Conservation (phyloP, 306 rosid genomes). For the Glycyrrhiza uralensis region DNA sequence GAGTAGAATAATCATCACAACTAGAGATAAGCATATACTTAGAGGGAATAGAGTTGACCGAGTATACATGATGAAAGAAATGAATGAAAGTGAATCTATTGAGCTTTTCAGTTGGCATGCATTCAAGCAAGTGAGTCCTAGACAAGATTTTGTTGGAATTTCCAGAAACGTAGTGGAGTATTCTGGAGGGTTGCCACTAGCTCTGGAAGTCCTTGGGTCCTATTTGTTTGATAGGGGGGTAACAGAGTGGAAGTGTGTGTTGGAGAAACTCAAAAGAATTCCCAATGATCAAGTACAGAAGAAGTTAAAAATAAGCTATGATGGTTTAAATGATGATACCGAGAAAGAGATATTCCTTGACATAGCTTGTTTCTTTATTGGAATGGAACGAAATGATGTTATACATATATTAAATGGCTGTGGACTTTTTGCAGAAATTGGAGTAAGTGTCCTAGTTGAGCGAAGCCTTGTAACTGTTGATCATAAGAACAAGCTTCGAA, state of each 20-base stretch:
- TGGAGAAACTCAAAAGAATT: neutral
- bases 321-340: neutral
- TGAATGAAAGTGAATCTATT: neutral
- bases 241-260: neutral
- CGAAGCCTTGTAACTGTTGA: neutral
- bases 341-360: neutral
- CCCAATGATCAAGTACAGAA: neutral
- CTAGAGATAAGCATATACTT: neutral
- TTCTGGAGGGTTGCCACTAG: neutral
- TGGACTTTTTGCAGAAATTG: neutral
- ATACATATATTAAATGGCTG: neutral
- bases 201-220: neutral
- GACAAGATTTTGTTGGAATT: neutral
- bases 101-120: slow-evolving; percentile 14
- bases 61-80: neutral
- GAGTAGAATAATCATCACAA: slow-evolving; percentile 5
- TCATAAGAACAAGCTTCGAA: neutral
- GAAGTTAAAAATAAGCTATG: neutral
- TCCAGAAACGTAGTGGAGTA: neutral
- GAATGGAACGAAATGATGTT: neutral
- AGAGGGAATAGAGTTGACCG: neutral
- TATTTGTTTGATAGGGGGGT: neutral
- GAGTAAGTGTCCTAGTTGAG: neutral
- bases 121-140: neutral
- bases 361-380: neutral